phyloP scores from a whole-genome alignment of 2,329 filamentous ascomycete genomes.

The Cladorrhinum sp. region DNA sequence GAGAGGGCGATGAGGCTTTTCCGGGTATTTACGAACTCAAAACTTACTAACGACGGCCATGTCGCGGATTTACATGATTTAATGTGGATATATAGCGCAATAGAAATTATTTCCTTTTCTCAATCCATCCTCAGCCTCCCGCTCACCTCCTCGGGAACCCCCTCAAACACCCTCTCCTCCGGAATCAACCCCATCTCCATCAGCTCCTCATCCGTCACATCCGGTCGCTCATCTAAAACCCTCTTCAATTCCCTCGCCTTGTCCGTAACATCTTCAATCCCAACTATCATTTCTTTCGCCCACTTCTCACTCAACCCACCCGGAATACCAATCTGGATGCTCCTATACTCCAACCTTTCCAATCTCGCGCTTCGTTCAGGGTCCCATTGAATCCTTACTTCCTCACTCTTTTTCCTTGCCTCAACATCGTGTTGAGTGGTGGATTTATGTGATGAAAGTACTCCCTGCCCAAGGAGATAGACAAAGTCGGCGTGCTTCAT shows the following conservation, averaged over 20 bases:
- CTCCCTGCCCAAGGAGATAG: constrained; percentile 40
- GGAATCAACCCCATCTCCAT: constrained; percentile 41
- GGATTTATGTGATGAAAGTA: constrained; percentile 32
- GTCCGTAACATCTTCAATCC: constrained; percentile 58
- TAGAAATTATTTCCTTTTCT: neutral
- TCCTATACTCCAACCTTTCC: constrained; percentile 46
- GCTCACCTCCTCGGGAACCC: neutral
- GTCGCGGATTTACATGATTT: neutral
- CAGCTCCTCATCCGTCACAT: constrained; percentile 36
- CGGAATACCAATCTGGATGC: constrained; percentile 61
- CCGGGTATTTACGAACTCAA: neutral
- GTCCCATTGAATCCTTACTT: constrained; percentile 62
- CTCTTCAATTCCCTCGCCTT: constrained; percentile 47
- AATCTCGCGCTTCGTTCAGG: constrained; percentile 52
- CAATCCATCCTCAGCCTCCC: constrained; percentile 6
- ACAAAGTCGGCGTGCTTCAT: constrained; percentile 52
- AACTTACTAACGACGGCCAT: neutral
- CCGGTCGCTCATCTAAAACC: constrained; percentile 40
- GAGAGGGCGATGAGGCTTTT: neutral
- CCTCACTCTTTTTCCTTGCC: constrained; percentile 7
- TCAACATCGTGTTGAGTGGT: neutral
- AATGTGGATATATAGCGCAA: neutral
- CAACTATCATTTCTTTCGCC: constrained; percentile 49
- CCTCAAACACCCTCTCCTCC: constrained; percentile 41
- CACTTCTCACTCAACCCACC: constrained; percentile 43